Evolutionary conservation across 495 filamentous ascomycete species (phyloP), one percentile per base, ranked within the genome.

Genomic region (Elasticomyces elasticus): DNA sequence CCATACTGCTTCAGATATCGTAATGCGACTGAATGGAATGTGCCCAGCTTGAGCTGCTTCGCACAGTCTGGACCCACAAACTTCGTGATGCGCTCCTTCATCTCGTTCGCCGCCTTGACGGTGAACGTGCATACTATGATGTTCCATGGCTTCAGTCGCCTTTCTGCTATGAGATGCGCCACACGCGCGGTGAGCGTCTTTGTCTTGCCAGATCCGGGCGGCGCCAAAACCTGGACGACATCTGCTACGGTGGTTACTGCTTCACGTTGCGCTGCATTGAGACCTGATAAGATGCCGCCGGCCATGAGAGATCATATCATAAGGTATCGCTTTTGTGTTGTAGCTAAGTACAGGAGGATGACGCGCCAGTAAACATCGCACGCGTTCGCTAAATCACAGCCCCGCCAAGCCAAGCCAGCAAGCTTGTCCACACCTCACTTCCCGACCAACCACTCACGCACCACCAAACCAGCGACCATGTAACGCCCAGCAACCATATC

Each of bases 51-150:
- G 52, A 99, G 70, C 59, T 82, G 85, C 42, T 76, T 82, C 68
- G 91, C 87, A 25, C 85, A 68, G 1, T 81, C 84, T 60, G 86
- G 79, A 2, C 89, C 89, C 19, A 97, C 74, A 12, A 92, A 74
- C 54, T 79, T 81, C 0, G 82, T 80, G 30, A 99, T 82, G 23
- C 94, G 79, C 62, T 87, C 80, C 55, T 87, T 87, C 94, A 99
- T 99, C 69, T 99, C 94, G 17, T 85, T 81, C 17, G 92, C 87
- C 3, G 92, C 92, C 67, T 97, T 99, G 66, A 95, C 87, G 2
- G 94, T 99, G 66, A 99, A 99, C 0, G 94, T 99, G 55, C 91
- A 91, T 52, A 95, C 94, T 41, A 99, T 83, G 65, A 99, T 80
- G 74, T 97, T 92, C 73, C 88, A 84, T 60, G 94, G 90, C 38